These are phyloP conservation scores for Fusarium pseudoanthophilum DNA, from an alignment of 2,329 filamentous ascomycete species.

Conservation along the genomic window DNA sequence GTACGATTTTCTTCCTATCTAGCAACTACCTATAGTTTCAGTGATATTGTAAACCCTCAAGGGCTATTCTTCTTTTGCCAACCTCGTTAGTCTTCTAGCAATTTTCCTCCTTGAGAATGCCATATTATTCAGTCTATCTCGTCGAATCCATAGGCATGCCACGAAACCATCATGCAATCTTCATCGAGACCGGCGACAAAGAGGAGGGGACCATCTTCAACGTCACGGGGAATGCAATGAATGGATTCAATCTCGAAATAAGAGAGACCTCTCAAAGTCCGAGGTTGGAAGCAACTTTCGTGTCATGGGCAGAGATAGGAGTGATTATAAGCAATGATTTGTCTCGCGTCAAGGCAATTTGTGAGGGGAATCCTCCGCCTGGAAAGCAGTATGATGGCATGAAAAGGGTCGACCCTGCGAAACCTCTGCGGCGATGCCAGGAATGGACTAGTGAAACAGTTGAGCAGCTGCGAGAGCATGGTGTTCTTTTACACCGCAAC, in stretches of 20 bases:
- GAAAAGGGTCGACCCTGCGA: not conserved
- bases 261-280: not conserved
- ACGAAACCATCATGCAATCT: not conserved
- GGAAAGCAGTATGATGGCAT: not conserved
- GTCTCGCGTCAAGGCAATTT: not conserved
- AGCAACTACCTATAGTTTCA: not conserved
- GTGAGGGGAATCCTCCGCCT: not conserved
- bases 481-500: not conserved
- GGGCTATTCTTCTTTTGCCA: accelerated
- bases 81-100: not conserved
- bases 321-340: not conserved
- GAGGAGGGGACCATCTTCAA: not conserved
- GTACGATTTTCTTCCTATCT: not conserved
- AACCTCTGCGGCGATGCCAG: not conserved
- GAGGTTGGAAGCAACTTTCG: not conserved
- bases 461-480: not conserved
- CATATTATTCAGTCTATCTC: accelerated
- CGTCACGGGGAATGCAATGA: not conserved
- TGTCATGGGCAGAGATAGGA: not conserved
- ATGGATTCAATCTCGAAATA: not conserved
- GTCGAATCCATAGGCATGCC: not conserved
- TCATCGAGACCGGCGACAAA: not conserved
- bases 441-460: not conserved
- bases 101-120: accelerated
- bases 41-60: accelerated